Conservation (phyloP, 805 yeast species). For the Dipodascopsis tothii region DNA sequence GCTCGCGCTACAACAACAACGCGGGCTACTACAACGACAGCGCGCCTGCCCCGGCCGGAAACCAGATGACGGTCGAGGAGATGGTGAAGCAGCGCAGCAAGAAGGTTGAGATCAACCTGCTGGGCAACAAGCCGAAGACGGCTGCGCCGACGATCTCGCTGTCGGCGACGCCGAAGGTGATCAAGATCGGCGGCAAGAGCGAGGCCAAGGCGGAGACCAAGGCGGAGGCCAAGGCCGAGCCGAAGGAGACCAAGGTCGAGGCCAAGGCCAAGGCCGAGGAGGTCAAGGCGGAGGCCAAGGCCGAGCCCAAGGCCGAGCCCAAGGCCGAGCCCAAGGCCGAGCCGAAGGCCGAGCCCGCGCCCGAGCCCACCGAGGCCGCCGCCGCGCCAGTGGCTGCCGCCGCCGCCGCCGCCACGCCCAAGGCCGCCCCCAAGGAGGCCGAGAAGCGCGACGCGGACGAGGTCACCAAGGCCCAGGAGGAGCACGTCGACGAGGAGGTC, state of each 20-base stretch:
- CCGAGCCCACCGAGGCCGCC: conserved; percentile 19
- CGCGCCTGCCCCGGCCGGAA: conserved; percentile 1
- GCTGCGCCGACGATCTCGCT: conserved; percentile 4
- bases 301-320: conserved; percentile 37
- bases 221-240: conserved; percentile 4
- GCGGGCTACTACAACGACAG: conserved; percentile 8
- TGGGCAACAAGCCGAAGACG: conserved; percentile 29
- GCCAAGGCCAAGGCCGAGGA: conserved; percentile 3
- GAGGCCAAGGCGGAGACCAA: conserved; percentile 13
- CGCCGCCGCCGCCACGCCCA: conserved; percentile 24
- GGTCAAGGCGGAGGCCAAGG: conserved; percentile 9
- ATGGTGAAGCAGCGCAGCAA: conserved; percentile 34
- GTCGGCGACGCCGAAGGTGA: conserved; percentile 22
- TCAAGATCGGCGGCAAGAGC: conserved; percentile 22
- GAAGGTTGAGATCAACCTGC: background rate
- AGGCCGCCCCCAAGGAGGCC: conserved; percentile 21
- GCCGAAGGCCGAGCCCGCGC: conserved; percentile 25
- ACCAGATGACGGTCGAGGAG: conserved; percentile 9
- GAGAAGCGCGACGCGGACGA: conserved; percentile 37
- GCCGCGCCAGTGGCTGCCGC: conserved; percentile 20
- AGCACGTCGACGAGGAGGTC: conserved; percentile 74
- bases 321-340: conserved; percentile 22
- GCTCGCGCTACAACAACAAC: conserved; percentile 2
- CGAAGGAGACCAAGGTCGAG: conserved; percentile 17
- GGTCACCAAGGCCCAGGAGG: conserved; percentile 64